Evolutionary conservation across 306 rosid genomes (phyloP).

Genomic region (Begonia masoniana): DNA sequence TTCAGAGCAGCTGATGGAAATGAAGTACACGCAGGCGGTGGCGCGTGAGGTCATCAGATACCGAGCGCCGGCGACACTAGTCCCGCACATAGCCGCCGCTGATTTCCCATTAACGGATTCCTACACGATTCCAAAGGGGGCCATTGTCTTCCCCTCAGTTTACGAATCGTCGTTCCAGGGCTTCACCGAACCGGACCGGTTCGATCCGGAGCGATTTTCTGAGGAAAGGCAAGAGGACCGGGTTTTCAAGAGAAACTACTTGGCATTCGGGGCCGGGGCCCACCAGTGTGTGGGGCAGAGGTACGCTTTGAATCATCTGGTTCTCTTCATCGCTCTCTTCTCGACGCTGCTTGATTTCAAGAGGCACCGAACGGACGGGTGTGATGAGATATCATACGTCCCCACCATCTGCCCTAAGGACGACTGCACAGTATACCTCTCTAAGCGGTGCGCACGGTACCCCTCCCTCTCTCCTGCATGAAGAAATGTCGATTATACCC

Average conservation of each 20-base stretch:
- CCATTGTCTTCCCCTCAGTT: conserved; percentile 71
- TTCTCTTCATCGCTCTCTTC: conserved; percentile 75
- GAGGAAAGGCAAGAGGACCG: conserved; percentile 66
- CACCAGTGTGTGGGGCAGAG: conserved; percentile 92
- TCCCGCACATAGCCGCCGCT: conserved; percentile 64
- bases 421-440: conserved; percentile 59
- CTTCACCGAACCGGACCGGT: conserved; percentile 58
- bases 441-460: conserved; percentile 33
- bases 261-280: conserved; percentile 87
- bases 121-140: conserved; percentile 54
- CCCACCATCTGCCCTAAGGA: conserved; percentile 86
- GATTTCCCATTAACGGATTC: conserved; percentile 45
- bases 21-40: conserved; percentile 80
- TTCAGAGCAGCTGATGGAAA: conserved; percentile 33
- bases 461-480: conserved; percentile 18
- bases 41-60: conserved; percentile 79
- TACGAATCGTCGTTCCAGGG: conserved; percentile 83
- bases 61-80: conserved; percentile 72
- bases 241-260: conserved; percentile 42
- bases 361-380: conserved; percentile 66
- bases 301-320: conserved; percentile 74
- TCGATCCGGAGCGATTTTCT: conserved; percentile 79
- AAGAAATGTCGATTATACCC: no score
- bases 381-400: conserved; percentile 62
- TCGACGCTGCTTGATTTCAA: conserved; percentile 58